phyloP scores from a whole-genome alignment of 164 flowering plant species.

The Hamamelis virginiana region DNA sequence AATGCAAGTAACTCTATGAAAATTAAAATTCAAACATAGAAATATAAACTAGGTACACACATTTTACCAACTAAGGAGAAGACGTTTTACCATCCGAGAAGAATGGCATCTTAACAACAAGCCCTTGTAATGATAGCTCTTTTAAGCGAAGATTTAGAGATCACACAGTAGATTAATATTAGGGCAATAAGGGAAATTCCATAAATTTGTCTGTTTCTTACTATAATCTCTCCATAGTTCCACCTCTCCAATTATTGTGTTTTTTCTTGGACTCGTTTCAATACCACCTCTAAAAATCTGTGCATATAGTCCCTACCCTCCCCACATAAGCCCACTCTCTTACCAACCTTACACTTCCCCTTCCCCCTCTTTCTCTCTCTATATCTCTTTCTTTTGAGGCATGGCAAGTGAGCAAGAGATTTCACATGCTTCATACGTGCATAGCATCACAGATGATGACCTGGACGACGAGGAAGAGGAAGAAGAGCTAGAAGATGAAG shows the following conservation, averaged over 20 bases:
- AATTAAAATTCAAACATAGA: too few species aligned
- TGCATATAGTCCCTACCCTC: background rate
- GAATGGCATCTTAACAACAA: too few species aligned
- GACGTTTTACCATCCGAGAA: too few species aligned
- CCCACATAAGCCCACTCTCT: background rate
- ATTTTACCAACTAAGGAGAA: too few species aligned
- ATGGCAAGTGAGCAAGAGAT: conserved; percentile 27
- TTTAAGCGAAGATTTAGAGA: background rate
- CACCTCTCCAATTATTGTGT: conserved; percentile 17
- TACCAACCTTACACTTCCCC: background rate
- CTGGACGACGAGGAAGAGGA: conserved; percentile 5
- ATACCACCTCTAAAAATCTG: background rate
- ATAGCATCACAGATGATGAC: background rate
- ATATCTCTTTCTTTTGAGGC: too few species aligned
- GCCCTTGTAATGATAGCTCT: too few species aligned
- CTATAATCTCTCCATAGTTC: background rate
- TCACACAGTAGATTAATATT: background rate
- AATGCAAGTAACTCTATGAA: too few species aligned
- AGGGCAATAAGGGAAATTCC: conserved; percentile 14
- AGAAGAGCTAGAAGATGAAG: conserved; percentile 20
- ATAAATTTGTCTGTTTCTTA: background rate
- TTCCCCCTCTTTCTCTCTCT: conserved; percentile 20
- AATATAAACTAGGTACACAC: too few species aligned
- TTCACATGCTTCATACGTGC: conserved; percentile 11
- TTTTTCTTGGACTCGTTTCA: background rate